These are phyloP conservation scores for Penicillium rolfsii DNA, from an alignment of 2,329 filamentous ascomycete genomes.

Conservation along the genomic window DNA sequence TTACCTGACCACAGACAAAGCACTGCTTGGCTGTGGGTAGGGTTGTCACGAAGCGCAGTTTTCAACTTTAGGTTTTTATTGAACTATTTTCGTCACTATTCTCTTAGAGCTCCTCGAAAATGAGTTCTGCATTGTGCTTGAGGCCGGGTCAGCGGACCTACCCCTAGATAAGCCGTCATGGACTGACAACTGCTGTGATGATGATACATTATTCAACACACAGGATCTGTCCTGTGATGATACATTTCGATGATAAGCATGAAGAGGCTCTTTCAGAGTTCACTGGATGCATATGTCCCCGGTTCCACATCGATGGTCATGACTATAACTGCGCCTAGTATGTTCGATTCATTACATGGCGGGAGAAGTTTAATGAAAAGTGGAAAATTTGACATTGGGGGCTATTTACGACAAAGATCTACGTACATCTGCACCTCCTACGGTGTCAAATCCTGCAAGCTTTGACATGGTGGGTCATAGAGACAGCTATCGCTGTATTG, in stretches of 20 bases:
- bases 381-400: slow-evolving; percentile 23
- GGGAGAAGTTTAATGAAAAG: slow-evolving; percentile 10
- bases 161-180: background rate
- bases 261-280: slow-evolving; percentile 1
- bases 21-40: background rate
- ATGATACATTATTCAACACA: background rate
- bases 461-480: background rate
- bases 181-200: too few relatives aligned
- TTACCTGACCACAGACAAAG: background rate
- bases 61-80: background rate
- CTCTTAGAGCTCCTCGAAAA: background rate
- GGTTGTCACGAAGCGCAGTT: background rate
- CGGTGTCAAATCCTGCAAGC: background rate
- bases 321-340: slow-evolving; percentile 18
- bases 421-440: background rate
- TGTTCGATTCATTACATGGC: slow-evolving; percentile 13
- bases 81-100: background rate
- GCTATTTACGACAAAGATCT: slow-evolving; percentile 18
- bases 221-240: slow-evolving; percentile 1
- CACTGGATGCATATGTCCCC: background rate
- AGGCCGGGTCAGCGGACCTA: background rate
- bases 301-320: slow-evolving; percentile 2
- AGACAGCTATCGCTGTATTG: slow-evolving; percentile 5
- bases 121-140: background rate
- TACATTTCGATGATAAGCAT: background rate